Evolutionary conservation across 768 basidiomycete species (phyloP).

Genomic region (Postia placenta): DNA sequence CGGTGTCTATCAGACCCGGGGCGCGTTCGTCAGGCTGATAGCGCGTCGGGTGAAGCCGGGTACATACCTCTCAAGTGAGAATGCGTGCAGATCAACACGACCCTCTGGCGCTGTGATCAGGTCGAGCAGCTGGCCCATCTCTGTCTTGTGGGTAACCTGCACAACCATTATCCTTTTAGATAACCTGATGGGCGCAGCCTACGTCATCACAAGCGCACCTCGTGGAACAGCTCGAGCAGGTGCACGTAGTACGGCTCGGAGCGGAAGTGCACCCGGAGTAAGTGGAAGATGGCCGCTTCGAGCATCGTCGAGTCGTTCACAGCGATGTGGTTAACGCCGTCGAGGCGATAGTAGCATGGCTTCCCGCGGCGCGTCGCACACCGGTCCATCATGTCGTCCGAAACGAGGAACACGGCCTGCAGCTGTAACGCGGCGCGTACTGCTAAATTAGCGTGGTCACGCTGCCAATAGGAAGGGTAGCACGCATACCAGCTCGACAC

Average conservation of each 20-base stretch:
- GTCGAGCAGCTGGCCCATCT: slow-evolving; percentile 95
- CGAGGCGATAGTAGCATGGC: slow-evolving; percentile 86
- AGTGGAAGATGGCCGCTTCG: slow-evolving; percentile 85
- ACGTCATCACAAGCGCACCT: slow-evolving; percentile 35
- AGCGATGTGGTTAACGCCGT: slow-evolving; percentile 73
- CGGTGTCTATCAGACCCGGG: slow-evolving; percentile 60
- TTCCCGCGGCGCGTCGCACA: slow-evolving; percentile 91
- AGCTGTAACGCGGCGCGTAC: slow-evolving; percentile 65
- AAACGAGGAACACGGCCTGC: slow-evolving; percentile 95
- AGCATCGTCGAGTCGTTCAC: slow-evolving; percentile 98
- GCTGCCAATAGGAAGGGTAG: neutral
- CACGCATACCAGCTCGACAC: slow-evolving; percentile 82
- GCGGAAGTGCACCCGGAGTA: slow-evolving; percentile 86
- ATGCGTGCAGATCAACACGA: slow-evolving; percentile 77
- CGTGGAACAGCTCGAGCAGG: slow-evolving; percentile 87
- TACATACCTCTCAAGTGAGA: slow-evolving; percentile 78
- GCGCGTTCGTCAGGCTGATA: neutral
- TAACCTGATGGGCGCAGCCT: too few species aligned
- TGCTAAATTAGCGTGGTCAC: neutral
- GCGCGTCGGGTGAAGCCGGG: neutral
- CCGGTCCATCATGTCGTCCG: slow-evolving; percentile 96
- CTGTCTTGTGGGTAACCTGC: slow-evolving; percentile 77
- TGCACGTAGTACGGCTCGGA: slow-evolving; percentile 79
- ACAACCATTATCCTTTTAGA: neutral
- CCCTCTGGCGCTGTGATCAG: slow-evolving; percentile 94